Conservation (phyloP, 257 asterid genomes). For the Nicotiana paniculata region DNA sequence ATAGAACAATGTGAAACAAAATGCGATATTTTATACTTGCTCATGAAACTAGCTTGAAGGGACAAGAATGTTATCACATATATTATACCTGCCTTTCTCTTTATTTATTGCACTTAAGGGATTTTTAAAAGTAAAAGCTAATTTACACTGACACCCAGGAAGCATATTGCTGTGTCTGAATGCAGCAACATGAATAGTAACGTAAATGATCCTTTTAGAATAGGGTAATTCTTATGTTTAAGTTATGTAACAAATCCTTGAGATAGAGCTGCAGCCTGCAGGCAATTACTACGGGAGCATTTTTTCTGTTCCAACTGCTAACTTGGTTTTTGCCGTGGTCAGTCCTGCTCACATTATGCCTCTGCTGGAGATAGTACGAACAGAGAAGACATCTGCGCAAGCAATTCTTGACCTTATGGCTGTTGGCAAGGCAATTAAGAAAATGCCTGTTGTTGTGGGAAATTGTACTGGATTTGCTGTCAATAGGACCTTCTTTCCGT, state of each 20-base stretch:
- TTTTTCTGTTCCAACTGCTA: constrained; percentile 10
- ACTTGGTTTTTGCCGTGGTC: constrained; percentile 28
- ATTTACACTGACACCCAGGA: neutral
- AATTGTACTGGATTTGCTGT: constrained; percentile 99
- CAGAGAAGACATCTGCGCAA: constrained; percentile 91
- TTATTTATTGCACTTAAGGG: neutral
- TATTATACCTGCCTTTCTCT: neutral
- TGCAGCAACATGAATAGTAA: neutral
- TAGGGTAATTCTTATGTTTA: neutral
- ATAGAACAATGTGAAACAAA: neutral
- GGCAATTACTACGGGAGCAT: neutral
- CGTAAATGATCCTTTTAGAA: neutral
- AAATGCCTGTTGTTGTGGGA: constrained; percentile 92
- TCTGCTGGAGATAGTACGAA: constrained; percentile 84
- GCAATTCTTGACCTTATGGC: constrained; percentile 84
- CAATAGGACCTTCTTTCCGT: constrained; percentile 90
- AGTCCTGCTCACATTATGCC: constrained; percentile 99
- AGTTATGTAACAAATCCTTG: neutral
- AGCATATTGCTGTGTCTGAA: neutral
- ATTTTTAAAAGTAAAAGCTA: neutral
- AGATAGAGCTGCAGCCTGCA: neutral
- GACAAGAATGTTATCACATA: neutral
- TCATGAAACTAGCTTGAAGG: neutral
- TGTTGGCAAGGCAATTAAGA: constrained; percentile 83
- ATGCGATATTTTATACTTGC: neutral